A percentile compares a stretch with the other conserved stretches of the same genome.
phyloP scores from a whole-genome alignment of 192 early-diverging fungal species.

The Gonapodya sp. region DNA sequence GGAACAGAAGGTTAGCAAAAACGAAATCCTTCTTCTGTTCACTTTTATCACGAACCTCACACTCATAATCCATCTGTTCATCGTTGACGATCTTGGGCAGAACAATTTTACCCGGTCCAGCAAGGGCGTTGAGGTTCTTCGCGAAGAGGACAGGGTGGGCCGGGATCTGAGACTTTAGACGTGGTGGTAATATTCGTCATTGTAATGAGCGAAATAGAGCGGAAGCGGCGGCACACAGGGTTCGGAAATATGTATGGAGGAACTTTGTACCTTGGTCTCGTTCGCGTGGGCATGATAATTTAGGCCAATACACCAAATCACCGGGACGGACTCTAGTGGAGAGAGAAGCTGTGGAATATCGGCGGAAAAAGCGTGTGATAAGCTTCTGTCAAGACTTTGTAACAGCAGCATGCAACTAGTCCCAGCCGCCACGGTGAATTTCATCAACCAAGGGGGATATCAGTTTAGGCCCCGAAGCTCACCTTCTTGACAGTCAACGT shows the following conservation, averaged over 20 bases:
- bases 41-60: neutral
- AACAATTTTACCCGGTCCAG: neutral
- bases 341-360: neutral
- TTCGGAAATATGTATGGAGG: too few species aligned
- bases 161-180: neutral
- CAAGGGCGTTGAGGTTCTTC: neutral
- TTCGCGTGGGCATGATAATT: neutral
- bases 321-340: neutral
- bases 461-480: too few species aligned
- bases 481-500: neutral
- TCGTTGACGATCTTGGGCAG: neutral
- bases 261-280: neutral
- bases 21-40: neutral
- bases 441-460: too few species aligned
- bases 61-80: slow-evolving; percentile 1
- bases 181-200: too few species aligned
- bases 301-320: neutral
- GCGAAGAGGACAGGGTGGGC: neutral
- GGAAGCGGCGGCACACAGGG: too few species aligned
- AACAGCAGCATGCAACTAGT: too few species aligned
- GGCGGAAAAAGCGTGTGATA: too few species aligned
- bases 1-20: neutral
- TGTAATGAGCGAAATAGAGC: too few species aligned
- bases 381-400: too few species aligned
- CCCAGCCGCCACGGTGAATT: too few species aligned